Base-by-base conservation (phyloP, 768 basidiomycete species). In the Calvatia gigantea region DNA sequence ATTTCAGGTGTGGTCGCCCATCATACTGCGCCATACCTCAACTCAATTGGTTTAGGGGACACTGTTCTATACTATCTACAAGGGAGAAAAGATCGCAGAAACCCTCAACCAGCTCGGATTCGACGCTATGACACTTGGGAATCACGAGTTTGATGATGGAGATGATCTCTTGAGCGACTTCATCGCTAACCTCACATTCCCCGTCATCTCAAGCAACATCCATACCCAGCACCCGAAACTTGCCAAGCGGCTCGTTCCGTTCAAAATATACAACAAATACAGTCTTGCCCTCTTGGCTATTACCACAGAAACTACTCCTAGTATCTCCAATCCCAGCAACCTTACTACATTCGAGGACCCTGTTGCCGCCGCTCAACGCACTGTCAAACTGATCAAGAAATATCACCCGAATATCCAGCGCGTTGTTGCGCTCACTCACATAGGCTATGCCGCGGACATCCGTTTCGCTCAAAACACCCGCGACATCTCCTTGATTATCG, bases 111-210 rank as follows among this genome's bases (percentile, higher is more conserved):
- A 76, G 54, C 63, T 78, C 23, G 71, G 70, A 2, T 78, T 75
- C 61, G 73, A 75, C 47, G 75, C 73, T 1, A 70, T 77, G 62
- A 76, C 75, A 0, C 67, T 75, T 1, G 78, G 77, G 31, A 77
- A 78, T 56, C 76, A 77, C 59, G 76, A 77, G 58, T 78, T 77
- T 48, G 77, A 78, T 62, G 67, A 70, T 14, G 76, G 77, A 14
- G 71, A 75, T 48, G 69, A 71, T 37, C 64, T 69, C 8, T 66
- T 77, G 3, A 71, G 70, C 12, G 60, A 62, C 27, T 75, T 74
- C 62, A 60, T 76, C 33, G 57, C 61, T 50, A 75, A 75, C 51
- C 69, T 79, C 55, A 75, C 69, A 4, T 71, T 75, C 64, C 76
- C 78, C 2, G 64, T 73, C 59, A 70, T 79, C 57, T 77, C 74